Conservation (phyloP, 1,284 basidiomycete genomes). For the Cryptococcus wingfieldii region DNA sequence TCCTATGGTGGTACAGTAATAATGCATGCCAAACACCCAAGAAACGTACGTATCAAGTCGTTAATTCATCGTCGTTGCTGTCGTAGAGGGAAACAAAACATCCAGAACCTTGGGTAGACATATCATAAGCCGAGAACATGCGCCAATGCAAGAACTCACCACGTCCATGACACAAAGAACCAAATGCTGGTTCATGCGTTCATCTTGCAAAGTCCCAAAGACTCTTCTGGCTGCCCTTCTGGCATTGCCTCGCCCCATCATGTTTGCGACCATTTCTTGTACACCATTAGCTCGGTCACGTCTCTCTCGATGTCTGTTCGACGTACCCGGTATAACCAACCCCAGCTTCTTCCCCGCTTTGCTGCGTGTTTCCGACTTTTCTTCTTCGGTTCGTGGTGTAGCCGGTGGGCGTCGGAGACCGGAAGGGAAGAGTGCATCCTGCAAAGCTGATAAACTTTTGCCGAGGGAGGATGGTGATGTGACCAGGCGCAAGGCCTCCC, state of each 20-base stretch:
- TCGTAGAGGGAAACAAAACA: constrained; percentile 14
- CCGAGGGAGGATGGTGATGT: constrained; percentile 66
- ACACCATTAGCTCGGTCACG: not conserved
- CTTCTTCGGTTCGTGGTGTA: constrained; percentile 66
- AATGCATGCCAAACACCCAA: not conserved
- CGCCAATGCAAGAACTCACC: constrained; percentile 50
- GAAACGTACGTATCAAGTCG: not conserved
- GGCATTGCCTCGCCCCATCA: constrained; percentile 92
- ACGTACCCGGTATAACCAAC: constrained; percentile 75
- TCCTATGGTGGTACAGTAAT: no score
- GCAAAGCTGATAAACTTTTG: constrained; percentile 62
- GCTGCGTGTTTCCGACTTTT: constrained; percentile 72
- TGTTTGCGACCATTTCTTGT: constrained; percentile 84
- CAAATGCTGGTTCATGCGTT: constrained; percentile 86
- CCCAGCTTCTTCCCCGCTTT: constrained; percentile 78
- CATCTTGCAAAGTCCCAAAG: constrained; percentile 88
- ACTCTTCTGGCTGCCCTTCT: constrained; percentile 82
- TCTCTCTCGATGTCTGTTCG: constrained; percentile 3
- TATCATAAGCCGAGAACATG: not conserved
- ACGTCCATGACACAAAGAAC: constrained; percentile 82
- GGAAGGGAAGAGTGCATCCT: constrained; percentile 74
- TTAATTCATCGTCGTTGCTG: not conserved
- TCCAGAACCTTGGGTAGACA: constrained; percentile 11
- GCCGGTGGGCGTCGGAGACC: constrained; percentile 64
- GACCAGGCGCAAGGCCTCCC: constrained; percentile 56